Base-by-base conservation (phyloP, 1,284 basidiomycete species). In the Veloboletus limbatus region DNA sequence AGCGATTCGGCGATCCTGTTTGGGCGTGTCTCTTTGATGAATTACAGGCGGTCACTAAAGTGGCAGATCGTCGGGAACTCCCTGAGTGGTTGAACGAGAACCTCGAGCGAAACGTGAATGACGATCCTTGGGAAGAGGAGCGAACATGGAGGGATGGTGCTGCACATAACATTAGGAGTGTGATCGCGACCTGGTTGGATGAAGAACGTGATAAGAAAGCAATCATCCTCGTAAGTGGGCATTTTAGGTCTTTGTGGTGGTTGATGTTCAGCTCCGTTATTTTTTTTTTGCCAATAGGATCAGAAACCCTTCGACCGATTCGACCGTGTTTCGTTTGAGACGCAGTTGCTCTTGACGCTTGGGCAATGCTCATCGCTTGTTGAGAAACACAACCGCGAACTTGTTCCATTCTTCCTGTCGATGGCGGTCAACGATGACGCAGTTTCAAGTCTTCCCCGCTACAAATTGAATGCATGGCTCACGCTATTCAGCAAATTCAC, bases 401-500 rank as follows among this genome's bases (percentile, higher is more conserved):
- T 97, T 27, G 73, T 96, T 14, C 83, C 89, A 0, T 77, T 88
- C 42, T 94, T 96, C 69, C 74, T 97, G 11, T 70, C 75, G 10
- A 68, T 85, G 24, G 48, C 49, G 17, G 53, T 51, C 37, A 68
- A 65, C 63, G 68, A 69, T 11, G 59, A 65, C 31, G 40, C 55
- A 0, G 56, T 69, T n/a, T 66, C 65, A 16, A 59, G 70, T 46
- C 67, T 83, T 10, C 68, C 79, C 5, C 73, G 76, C 44, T 66
- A 72, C n/a, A 82, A 79, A 56, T 77, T 93, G 22, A 74, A 68
- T 16, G 74, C 79, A 2, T 97, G 91, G 84, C 81, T 99, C 21
- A 81, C 81, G 26, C 76, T 99, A 2, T 90, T 98, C 62, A 79
- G 88, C 47, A 95, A 93, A 64, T 91, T 99, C 63, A 73, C 73